phyloP scores from a whole-genome alignment of 2,329 filamentous ascomycete genomes.

The Alternaria gansuensis region DNA sequence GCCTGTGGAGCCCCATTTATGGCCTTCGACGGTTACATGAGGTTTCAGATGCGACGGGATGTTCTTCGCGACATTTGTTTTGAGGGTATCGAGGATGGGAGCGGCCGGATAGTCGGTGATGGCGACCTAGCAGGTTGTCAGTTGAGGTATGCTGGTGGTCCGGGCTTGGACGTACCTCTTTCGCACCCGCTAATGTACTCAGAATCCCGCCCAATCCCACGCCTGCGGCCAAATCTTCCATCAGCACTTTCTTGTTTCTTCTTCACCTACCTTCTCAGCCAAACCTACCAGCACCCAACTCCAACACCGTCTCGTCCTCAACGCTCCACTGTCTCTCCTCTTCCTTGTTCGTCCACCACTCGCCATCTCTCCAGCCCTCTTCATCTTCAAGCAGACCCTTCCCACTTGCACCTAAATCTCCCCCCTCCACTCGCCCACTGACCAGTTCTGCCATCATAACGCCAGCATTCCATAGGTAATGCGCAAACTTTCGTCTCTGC shows the following conservation, averaged over 20 bases:
- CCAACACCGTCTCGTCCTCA: constrained; percentile 63
- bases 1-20: constrained; percentile 69
- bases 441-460: constrained; percentile 58
- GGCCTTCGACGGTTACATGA: constrained; percentile 63
- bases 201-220: constrained; percentile 60
- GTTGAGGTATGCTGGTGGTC: neutral
- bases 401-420: constrained; percentile 25
- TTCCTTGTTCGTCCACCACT: constrained; percentile 47
- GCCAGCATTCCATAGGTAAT: constrained; percentile 76
- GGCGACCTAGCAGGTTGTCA: constrained; percentile 55
- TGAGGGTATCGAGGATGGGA: constrained; percentile 67
- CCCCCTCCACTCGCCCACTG: constrained; percentile 37
- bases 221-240: constrained; percentile 40
- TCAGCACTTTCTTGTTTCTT: constrained; percentile 38
- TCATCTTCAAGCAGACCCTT: constrained; percentile 35
- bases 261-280: constrained; percentile 24
- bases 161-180: constrained; percentile 50
- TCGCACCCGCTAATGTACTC: constrained; percentile 56
- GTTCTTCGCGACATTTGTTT: constrained; percentile 66
- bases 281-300: constrained; percentile 72
- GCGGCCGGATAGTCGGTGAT: constrained; percentile 74
- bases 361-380: constrained; percentile 30
- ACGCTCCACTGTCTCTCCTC: constrained; percentile 58
- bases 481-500: constrained; percentile 70
- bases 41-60: constrained; percentile 51